Conservation (phyloP, 768 basidiomycete genomes). For the Kwoniella botswanensis region DNA sequence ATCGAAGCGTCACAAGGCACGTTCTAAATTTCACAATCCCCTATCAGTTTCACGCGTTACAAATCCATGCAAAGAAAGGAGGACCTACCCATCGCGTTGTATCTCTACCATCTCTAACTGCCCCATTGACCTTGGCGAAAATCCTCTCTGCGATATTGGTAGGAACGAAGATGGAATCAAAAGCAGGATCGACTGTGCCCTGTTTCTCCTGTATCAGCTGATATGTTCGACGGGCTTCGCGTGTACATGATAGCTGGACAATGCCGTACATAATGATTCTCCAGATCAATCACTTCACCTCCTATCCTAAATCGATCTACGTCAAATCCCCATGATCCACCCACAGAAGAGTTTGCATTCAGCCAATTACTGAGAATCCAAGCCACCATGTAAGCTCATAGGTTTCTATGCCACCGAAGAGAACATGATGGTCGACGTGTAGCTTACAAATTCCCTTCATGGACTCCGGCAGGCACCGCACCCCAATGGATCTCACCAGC, state of each 20-base stretch:
- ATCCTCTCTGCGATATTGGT: slow-evolving; percentile 39
- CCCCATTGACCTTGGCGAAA: slow-evolving; percentile 34
- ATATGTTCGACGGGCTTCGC: not conserved
- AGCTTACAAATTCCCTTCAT: slow-evolving; percentile 52
- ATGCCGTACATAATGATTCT: slow-evolving; percentile 38
- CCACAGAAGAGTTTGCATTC: slow-evolving; percentile 24
- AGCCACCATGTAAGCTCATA: not conserved
- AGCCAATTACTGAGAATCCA: slow-evolving; percentile 49
- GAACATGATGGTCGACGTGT: too few relatives aligned
- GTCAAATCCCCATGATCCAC: slow-evolving; percentile 45
- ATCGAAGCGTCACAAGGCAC: slow-evolving; percentile 50
- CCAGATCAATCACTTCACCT: slow-evolving; percentile 32
- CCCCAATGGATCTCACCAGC: slow-evolving; percentile 56
- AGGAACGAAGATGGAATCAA: slow-evolving; percentile 50
- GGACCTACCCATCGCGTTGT: slow-evolving; percentile 51
- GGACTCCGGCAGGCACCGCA: slow-evolving; percentile 35
- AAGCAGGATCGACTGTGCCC: slow-evolving; percentile 53
- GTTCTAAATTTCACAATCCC: slow-evolving; percentile 31
- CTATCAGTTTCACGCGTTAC: not conserved
- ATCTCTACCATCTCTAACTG: slow-evolving; percentile 34
- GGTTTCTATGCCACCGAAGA: too few relatives aligned
- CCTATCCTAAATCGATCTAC: slow-evolving; percentile 40
- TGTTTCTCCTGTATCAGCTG: slow-evolving; percentile 5
- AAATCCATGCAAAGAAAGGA: not conserved
- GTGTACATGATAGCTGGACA: not conserved